Evolutionary conservation across 2,329 filamentous ascomycete species (phyloP), one percentile per base, ranked within the genome.

Genomic region (Colletotrichum gloeosporioides): DNA sequence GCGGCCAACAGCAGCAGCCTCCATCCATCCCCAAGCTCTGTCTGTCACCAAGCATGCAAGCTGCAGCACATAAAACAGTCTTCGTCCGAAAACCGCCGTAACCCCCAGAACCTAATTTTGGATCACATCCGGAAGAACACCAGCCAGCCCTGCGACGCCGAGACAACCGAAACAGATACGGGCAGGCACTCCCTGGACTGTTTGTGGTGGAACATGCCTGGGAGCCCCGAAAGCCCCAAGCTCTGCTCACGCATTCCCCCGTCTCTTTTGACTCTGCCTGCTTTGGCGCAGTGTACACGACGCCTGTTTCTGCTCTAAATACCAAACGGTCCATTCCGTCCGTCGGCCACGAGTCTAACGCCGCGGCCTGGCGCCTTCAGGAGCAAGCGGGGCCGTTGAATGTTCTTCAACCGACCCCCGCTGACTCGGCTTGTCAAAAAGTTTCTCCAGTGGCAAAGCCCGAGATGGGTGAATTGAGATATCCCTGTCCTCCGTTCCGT

Each of bases 31-130:
- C 59, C 29, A 64, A 59, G 32, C 63, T 64, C 61, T 32, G 53
- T 39, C n/a, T 55, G 55, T 73, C 73, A 59, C 64, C 64, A 76
- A 76, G 73, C 73, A 62, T 68, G 71, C 73, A 57, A 61, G 55
- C 70, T 76, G 73, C 73, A 76, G 73, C 70, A 76, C 70, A 76
- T 59, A 73, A 76, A 76, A 76, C 73, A 76, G 15, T 31, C 3
- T 44, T 53, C 70, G 59, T 73, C 73, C 73, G 73, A 76, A 69
- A 65, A 69, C 44, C 59, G 65, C 73, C 64, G 64, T 64, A 61
- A 61, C 34, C n/a, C 59, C 27, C 59, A 34, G 65, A 76, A 68
- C 65, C 64, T 76, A 69, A 65, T 27, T 39, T 64, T 65, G 70
- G 64, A 69, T 18, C 70, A 65, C 57, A 67, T 27, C 27, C 64